Conservation (phyloP, 495 filamentous ascomycete genomes). For the Wilcoxina mikolae region DNA sequence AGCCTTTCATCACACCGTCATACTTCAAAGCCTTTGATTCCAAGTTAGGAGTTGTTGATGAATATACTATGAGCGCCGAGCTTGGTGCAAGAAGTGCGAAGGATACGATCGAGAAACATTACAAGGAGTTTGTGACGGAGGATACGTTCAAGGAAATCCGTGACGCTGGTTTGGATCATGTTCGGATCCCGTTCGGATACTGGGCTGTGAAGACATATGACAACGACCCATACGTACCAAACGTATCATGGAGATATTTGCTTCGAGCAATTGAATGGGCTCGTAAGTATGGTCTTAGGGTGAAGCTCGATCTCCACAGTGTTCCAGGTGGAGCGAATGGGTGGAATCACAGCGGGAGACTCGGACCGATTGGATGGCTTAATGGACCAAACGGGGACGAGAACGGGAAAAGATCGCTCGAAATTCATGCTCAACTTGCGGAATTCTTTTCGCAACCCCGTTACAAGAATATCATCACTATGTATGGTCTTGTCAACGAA, state of each 20-base stretch:
- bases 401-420: slow-evolving; percentile 62
- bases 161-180: slow-evolving; percentile 84
- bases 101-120: slow-evolving; percentile 68
- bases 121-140: slow-evolving; percentile 72
- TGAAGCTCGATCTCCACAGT: slow-evolving; percentile 88
- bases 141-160: slow-evolving; percentile 70
- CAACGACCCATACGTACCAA: slow-evolving; percentile 73
- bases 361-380: slow-evolving; percentile 60
- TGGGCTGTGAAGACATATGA: slow-evolving; percentile 83
- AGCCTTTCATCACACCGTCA: slow-evolving; percentile 90
- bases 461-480: slow-evolving; percentile 67
- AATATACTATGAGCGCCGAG: slow-evolving; percentile 60
- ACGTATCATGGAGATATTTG: slow-evolving; percentile 86
- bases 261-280: slow-evolving; percentile 84
- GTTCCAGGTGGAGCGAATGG: slow-evolving; percentile 76
- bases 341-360: slow-evolving; percentile 74
- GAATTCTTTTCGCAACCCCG: slow-evolving; percentile 73
- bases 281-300: slow-evolving; percentile 79
- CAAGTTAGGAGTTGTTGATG: slow-evolving; percentile 54
- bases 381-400: slow-evolving; percentile 54
- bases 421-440: slow-evolving; percentile 64
- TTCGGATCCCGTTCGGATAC: slow-evolving; percentile 88
- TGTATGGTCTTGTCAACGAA: slow-evolving; percentile 81
- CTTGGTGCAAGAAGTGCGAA: slow-evolving; percentile 49
- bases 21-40: slow-evolving; percentile 57